Evolutionary conservation across 768 basidiomycete species (phyloP).

Genomic region (Auriculariales sp.): DNA sequence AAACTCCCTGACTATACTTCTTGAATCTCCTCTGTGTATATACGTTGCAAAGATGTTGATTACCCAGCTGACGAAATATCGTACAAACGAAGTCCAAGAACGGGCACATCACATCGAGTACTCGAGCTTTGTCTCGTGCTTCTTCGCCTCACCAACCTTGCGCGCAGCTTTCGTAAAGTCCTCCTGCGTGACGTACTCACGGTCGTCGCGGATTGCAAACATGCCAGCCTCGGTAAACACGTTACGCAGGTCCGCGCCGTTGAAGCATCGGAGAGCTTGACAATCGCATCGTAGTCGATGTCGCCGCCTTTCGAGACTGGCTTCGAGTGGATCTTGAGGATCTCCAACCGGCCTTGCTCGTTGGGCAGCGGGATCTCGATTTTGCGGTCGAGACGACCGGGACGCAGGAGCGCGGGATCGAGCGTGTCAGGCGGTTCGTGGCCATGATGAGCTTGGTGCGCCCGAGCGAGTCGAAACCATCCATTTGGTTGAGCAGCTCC

Average conservation of each 20-base stretch:
- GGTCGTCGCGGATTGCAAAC: constrained; percentile 96
- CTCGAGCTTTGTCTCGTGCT: constrained; percentile 55
- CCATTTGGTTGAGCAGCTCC: constrained; percentile 99
- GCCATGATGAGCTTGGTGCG: constrained; percentile 97
- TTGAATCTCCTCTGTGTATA: no score
- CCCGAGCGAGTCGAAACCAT: constrained; percentile 96
- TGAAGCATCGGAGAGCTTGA: constrained; percentile 92
- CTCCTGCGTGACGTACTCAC: constrained; percentile 86
- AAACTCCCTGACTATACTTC: no score
- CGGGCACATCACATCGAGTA: constrained; percentile 10
- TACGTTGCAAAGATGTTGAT: no score
- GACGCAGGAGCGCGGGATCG: constrained; percentile 90
- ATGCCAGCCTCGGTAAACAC: constrained; percentile 93
- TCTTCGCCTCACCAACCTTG: constrained; percentile 93
- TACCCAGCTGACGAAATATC: no score
- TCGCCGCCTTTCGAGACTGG: constrained; percentile 92
- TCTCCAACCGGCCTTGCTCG: constrained; percentile 90
- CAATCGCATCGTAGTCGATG: constrained; percentile 95
- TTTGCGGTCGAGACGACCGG: constrained; percentile 91
- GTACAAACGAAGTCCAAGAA: no score
- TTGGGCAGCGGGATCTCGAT: constrained; percentile 97
- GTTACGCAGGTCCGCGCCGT: constrained; percentile 92
- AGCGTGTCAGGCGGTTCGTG: constrained; percentile 96
- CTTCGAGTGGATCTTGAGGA: constrained; percentile 90
- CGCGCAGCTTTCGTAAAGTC: constrained; percentile 92